Conservation (phyloP, 805 yeast genomes). For the Candida golubevii region DNA sequence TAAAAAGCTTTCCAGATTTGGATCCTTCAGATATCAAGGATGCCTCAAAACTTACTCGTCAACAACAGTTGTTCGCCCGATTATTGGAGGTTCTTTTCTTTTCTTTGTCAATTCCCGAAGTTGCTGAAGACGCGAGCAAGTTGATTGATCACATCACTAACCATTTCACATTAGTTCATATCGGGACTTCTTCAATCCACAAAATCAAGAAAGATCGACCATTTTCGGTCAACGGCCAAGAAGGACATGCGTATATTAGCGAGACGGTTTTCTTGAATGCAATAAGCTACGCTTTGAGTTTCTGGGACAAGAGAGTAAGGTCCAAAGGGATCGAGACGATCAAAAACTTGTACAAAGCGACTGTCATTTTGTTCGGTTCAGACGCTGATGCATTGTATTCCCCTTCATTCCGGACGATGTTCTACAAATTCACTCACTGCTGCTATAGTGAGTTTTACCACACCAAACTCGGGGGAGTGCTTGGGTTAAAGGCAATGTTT, state of each 20-base stretch:
- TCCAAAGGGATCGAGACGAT: slow-evolving; percentile 68
- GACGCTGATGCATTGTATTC: slow-evolving; percentile 63
- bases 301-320: slow-evolving; percentile 65
- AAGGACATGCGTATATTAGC: slow-evolving; percentile 66
- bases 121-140: slow-evolving; percentile 59
- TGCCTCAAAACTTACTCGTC: slow-evolving; percentile 47
- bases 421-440: slow-evolving; percentile 80
- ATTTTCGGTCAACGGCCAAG: slow-evolving; percentile 73
- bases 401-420: slow-evolving; percentile 70
- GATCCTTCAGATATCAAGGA: slow-evolving; percentile 46
- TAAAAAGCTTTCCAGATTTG: slow-evolving; percentile 29
- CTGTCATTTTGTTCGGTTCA: slow-evolving; percentile 63
- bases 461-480: slow-evolving; percentile 81
- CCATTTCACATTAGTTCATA: slow-evolving; percentile 74
- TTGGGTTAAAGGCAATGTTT: slow-evolving; percentile 74
- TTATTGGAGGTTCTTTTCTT: slow-evolving; percentile 69
- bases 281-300: slow-evolving; percentile 74
- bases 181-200: slow-evolving; percentile 68
- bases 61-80: slow-evolving; percentile 60
- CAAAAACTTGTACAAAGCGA: slow-evolving; percentile 54
- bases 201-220: slow-evolving; percentile 62
- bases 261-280: slow-evolving; percentile 72
- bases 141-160: slow-evolving; percentile 65
- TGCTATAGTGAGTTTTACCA: slow-evolving; percentile 89
- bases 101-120: slow-evolving; percentile 70